phyloP scores from a whole-genome alignment of 2,329 filamentous ascomycete genomes.

The Colletotrichum eremochloae region DNA sequence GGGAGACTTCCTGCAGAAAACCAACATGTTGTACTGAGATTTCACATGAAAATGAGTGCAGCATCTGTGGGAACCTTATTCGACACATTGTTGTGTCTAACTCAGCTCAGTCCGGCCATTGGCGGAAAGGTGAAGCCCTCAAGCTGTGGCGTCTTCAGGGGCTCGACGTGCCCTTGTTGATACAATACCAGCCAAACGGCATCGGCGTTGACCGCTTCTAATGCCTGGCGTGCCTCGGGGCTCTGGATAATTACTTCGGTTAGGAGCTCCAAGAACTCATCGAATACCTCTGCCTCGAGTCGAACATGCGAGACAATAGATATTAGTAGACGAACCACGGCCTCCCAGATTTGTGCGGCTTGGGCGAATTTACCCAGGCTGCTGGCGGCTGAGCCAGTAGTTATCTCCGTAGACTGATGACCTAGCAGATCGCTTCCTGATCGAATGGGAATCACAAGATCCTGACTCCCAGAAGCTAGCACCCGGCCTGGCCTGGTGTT shows the following conservation, averaged over 20 bases:
- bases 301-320: slow-evolving; percentile 72
- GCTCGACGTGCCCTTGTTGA: slow-evolving; percentile 57
- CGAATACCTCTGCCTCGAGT: slow-evolving; percentile 78
- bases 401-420: slow-evolving; percentile 36
- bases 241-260: slow-evolving; percentile 63
- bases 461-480: slow-evolving; percentile 16
- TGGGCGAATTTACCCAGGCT: slow-evolving; percentile 72
- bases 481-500: neutral
- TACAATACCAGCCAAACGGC: slow-evolving; percentile 80
- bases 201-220: slow-evolving; percentile 78
- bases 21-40: neutral
- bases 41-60: neutral
- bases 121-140: slow-evolving; percentile 57
- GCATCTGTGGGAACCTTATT: no score
- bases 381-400: slow-evolving; percentile 42
- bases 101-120: slow-evolving; percentile 36
- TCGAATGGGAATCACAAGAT: slow-evolving; percentile 48
- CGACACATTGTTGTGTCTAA: neutral
- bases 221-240: slow-evolving; percentile 64
- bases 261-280: slow-evolving; percentile 76
- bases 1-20: neutral
- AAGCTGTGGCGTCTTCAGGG: slow-evolving; percentile 55
- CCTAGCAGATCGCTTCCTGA: slow-evolving; percentile 45
- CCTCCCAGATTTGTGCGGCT: slow-evolving; percentile 74
- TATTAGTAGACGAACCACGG: slow-evolving; percentile 69